Evolutionary conservation across 2,329 filamentous ascomycete species (phyloP).

Genomic region (Botrytis tulipae): DNA sequence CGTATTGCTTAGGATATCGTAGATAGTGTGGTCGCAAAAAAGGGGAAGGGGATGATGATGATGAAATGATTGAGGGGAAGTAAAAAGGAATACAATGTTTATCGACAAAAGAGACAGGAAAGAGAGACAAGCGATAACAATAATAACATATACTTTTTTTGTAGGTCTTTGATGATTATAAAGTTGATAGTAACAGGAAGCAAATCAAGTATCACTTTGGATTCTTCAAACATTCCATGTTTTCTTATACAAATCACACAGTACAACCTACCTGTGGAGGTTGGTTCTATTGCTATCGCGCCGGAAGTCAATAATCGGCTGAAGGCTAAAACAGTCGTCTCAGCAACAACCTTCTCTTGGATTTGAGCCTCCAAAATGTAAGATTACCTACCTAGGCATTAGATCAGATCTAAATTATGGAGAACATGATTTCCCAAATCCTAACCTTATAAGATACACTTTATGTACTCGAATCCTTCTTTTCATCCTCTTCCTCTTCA

Average conservation of each 20-base stretch:
- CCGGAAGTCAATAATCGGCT: conserved; percentile 16
- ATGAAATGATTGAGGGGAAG: neutral
- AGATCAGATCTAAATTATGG: neutral
- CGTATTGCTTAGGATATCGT: neutral
- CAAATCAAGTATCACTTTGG: neutral
- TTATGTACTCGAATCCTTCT: neutral
- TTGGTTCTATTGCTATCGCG: neutral
- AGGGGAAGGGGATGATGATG: neutral
- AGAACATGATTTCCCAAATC: neutral
- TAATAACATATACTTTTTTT: conserved; percentile 8
- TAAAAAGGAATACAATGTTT: neutral
- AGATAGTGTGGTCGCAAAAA: neutral
- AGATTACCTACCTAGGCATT: neutral
- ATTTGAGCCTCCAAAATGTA: neutral
- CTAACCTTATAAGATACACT: neutral
- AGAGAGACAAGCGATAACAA: neutral
- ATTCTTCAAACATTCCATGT: neutral
- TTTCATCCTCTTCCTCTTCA: neutral
- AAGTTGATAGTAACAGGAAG: neutral
- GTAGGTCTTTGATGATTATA: conserved; percentile 4
- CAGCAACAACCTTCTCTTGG: conserved; percentile 12
- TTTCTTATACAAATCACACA: neutral
- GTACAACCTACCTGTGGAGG: neutral
- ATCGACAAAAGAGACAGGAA: conserved; percentile 9
- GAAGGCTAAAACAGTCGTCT: conserved; percentile 10